A percentile compares a stretch with the other conserved stretches of the same genome.
These are phyloP conservation scores for Porogramme epimiltina DNA, from an alignment of 1,284 basidiomycete genomes.

Conservation along the genomic window DNA sequence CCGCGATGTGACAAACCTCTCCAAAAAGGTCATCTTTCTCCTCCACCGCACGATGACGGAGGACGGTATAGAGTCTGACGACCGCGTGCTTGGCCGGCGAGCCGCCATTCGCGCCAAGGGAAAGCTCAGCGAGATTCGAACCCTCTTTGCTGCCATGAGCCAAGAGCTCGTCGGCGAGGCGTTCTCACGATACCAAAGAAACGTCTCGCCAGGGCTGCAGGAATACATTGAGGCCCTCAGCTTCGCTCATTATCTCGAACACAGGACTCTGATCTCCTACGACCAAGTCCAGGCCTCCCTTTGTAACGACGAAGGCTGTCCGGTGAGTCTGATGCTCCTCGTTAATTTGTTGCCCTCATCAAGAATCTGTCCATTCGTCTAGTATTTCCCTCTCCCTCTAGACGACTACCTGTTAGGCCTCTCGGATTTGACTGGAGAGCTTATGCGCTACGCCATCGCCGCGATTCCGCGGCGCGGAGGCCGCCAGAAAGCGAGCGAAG, in stretches of 20 bases:
- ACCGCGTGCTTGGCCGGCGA: constrained; percentile 33
- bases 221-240: constrained; percentile 94
- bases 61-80: constrained; percentile 37
- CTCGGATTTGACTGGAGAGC: constrained; percentile 93
- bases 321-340: constrained; percentile 46
- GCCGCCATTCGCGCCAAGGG: constrained; percentile 60
- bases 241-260: constrained; percentile 86
- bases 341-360: no score
- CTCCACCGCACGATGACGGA: constrained; percentile 79
- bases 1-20: constrained; percentile 89
- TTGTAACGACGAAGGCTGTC: constrained; percentile 55
- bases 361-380: not conserved
- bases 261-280: constrained; percentile 70
- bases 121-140: constrained; percentile 75
- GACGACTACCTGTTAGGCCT: constrained; percentile 92
- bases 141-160: constrained; percentile 63
- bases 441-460: constrained; percentile 95
- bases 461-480: constrained; percentile 72
- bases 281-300: constrained; percentile 69
- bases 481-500: constrained; percentile 65
- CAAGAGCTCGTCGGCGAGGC: constrained; percentile 68
- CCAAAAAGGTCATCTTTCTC: constrained; percentile 94
- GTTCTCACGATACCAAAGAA: constrained; percentile 82
- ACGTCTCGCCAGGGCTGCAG: constrained; percentile 80
- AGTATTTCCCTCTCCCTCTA: constrained; percentile 72